A percentile compares a stretch with the other conserved stretches of the same genome.
phyloP scores from a whole-genome alignment of 1,139 yeast species.

The Suhomyces atakaporum region DNA sequence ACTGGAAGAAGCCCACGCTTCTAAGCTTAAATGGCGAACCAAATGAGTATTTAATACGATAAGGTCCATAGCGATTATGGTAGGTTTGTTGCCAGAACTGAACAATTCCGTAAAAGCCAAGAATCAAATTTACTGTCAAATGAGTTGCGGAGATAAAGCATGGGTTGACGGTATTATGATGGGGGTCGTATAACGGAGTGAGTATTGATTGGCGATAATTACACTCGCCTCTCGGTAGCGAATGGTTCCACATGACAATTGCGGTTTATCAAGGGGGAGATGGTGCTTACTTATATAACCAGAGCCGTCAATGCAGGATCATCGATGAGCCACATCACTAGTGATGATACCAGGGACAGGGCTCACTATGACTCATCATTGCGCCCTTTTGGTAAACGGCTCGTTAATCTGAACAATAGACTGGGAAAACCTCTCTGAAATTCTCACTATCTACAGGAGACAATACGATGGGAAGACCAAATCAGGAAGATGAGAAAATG shows the following conservation, averaged over 20 bases:
- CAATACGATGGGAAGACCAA: too few species aligned
- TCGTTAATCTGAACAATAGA: too few species aligned
- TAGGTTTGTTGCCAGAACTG: constrained; percentile 23
- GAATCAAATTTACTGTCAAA: constrained; percentile 12
- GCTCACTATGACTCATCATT: too few species aligned
- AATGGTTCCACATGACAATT: constrained; percentile 1
- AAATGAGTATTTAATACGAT: constrained; percentile 30
- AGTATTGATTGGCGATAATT: constrained; percentile 5
- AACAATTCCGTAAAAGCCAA: constrained; percentile 18
- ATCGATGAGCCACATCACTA: neutral
- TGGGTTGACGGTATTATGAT: constrained; percentile 34
- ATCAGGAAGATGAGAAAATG: too few species aligned
- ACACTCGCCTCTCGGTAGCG: constrained; percentile 11
- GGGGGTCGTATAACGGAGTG: constrained; percentile 27
- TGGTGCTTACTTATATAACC: neutral
- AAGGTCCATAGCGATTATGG: constrained; percentile 29
- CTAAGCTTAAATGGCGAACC: constrained; percentile 28
- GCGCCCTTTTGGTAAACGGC: too few species aligned
- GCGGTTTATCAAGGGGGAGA: neutral
- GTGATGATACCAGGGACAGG: too few species aligned
- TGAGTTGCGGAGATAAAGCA: constrained; percentile 31
- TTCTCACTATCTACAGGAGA: too few species aligned
- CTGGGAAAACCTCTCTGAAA: too few species aligned
- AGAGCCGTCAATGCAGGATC: neutral
- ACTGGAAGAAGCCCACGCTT: constrained; percentile 32